These are phyloP conservation scores for Dioszegia crocea DNA, from an alignment of 768 basidiomycete genomes.

Conservation along the genomic window DNA sequence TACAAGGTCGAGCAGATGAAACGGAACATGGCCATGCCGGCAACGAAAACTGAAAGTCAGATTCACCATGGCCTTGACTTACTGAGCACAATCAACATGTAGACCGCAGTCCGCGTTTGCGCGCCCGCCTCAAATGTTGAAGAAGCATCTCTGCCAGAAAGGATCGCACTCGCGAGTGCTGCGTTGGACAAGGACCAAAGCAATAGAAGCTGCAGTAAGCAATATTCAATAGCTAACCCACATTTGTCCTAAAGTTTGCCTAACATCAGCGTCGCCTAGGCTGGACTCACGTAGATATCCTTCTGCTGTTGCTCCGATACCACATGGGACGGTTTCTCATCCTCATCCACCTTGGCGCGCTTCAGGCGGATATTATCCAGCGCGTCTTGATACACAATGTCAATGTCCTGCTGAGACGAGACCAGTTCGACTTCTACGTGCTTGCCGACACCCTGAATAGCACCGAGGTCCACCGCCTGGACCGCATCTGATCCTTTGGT, in stretches of 20 bases:
- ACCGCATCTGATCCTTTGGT: conserved; percentile 81
- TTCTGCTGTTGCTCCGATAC: conserved; percentile 47
- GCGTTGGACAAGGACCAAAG: conserved; percentile 48
- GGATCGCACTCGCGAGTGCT: conserved; percentile 45
- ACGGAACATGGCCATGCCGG: conserved; percentile 53
- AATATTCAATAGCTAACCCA: conserved; percentile 10
- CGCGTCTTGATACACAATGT: conserved; percentile 78
- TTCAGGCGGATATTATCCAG: conserved; percentile 64
- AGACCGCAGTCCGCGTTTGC: conserved; percentile 32
- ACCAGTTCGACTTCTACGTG: conserved; percentile 85
- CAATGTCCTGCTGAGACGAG: conserved; percentile 73
- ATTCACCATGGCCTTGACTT: conserved; percentile 1
- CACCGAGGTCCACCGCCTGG: conserved; percentile 70
- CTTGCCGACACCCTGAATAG: conserved; percentile 66
- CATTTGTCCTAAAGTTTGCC: conserved; percentile 48
- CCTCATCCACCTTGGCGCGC: conserved; percentile 30
- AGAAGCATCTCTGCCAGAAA: conserved; percentile 33
- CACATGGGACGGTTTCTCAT: conserved; percentile 17
- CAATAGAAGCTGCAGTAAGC: conserved; percentile 38
- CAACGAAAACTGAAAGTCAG: conserved; percentile 39
- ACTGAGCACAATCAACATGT: conserved; percentile 47
- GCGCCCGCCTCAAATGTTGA: conserved; percentile 29
- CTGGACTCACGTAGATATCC: conserved; percentile 42
- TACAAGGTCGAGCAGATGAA: conserved; percentile 61
- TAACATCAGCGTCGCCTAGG: conserved; percentile 36